Base-by-base conservation (phyloP, 345 rosid species). In the Dimocarpus longan region DNA sequence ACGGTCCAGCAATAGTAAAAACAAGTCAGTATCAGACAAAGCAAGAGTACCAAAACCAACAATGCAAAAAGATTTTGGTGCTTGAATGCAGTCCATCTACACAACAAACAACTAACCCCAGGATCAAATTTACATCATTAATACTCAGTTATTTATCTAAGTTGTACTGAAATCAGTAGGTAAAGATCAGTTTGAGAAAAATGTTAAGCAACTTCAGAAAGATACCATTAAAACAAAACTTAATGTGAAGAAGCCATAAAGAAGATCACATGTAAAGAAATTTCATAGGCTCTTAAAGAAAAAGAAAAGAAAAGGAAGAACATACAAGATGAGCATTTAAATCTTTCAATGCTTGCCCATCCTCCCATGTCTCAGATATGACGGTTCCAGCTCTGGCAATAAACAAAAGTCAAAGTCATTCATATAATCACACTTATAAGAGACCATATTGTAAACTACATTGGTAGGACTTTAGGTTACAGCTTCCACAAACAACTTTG, bases 351-450 rank as follows among this genome's bases (percentile, higher is more conserved):
- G 90, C 88, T 83, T 93, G 99, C 68, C 99, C 99, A 76, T 97
- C 99, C 87, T 97, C 99, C 99, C 99, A 97, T 2, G 98, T 93
- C 88, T 97, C 99, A 81, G 98, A 88, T 83, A 97, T 90, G 83
- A 97, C 83, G 21, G 99, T 94, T 82, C 99, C 99, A 62, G 99
- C 93, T 90, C 99, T 97, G 90, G 90, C 85, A 82, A 80, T 69
- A 54, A 71, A 81, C 78, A 81, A 63, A 48, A 76, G 62, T 60
- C 19, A 66, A 62, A 63, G 64, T 65, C 19, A 10, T 43, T 74
- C 24, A 37, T 32, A 6, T 46, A 26, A 28, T 68, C 13, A 46
- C n/a, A 18, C 21, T 75, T 74, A 12, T 74, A 22, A 43, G 26
- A 39, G 48, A 62, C 42, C 5, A 24, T 10, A 43, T 13, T 60